Base-by-base conservation (phyloP, 2,329 filamentous ascomycete species). In the Aspergillus pseudoglaucus region DNA sequence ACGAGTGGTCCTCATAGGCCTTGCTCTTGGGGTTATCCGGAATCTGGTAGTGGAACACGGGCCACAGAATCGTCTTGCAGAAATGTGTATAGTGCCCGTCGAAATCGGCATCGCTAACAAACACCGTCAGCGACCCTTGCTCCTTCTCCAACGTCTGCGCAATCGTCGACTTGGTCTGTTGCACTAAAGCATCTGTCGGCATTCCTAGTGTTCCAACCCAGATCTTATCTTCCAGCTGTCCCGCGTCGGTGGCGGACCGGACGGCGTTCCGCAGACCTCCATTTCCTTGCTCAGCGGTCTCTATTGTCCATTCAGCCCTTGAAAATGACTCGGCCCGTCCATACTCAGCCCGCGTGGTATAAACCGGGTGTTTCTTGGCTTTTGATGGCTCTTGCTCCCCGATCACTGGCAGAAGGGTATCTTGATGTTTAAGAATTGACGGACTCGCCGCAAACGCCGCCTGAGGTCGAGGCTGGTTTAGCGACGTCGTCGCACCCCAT, bases 21-120 rank as follows among this genome's bases (percentile, higher is more conserved):
- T 95, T 96, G 80, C 90, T 95, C 75, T 95, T 94, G 35, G 91
- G 90, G 62, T 91, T 91, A 66, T 96, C 91, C 2, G 91, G 91
- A 56, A 96, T 94, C 67, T 95, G 90, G 68, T 96, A 97, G 70
- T 97, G 90, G 69, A 96, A 93, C 53, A 95, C 90, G 1, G 91
- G 91, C 90, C 90, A 96, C 7, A 96, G 76, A 44, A 96, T 94
- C 7, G 91, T 87, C 72, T 95, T 95, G 81, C 90, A 96, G 67
- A 91, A 96, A 70, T 96, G 90, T 12, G 85, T 81, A 63, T 96
- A 97, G 70, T 95, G 90, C 1, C 90, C 90, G 60, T 95, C 87
- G 61, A 95, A 89, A 69, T 96, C 90, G 64, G 86, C 89, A 71
- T 97, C 91, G 51, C 82, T 85, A 67, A 87, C 86, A 64, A 86